Conservation (phyloP, 768 basidiomycete species). For the Mycena metata region DNA sequence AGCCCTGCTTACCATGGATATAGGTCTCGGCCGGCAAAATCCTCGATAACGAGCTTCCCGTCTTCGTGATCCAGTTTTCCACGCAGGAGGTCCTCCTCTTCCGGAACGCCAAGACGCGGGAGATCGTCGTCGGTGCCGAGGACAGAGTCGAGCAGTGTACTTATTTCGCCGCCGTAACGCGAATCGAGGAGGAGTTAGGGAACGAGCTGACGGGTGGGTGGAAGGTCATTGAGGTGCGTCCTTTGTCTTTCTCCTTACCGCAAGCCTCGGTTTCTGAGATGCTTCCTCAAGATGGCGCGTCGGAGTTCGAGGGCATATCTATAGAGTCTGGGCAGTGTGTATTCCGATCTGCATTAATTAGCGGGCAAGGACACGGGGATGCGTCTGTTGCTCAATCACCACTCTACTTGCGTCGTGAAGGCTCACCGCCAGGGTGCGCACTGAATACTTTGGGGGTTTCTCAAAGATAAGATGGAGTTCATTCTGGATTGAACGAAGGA, state of each 20-base stretch:
- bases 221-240: slow-evolving; percentile 94
- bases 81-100: slow-evolving; percentile 96
- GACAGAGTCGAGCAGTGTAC: slow-evolving; percentile 93
- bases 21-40: slow-evolving; percentile 90
- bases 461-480: too few species aligned
- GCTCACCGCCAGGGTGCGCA: too few species aligned
- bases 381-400: slow-evolving; percentile 25
- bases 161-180: slow-evolving; percentile 93
- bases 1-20: neutral
- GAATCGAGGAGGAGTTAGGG: slow-evolving; percentile 87
- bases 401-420: too few species aligned
- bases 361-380: slow-evolving; percentile 8
- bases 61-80: slow-evolving; percentile 91
- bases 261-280: slow-evolving; percentile 36
- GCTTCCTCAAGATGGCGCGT: slow-evolving; percentile 44
- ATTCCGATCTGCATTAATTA: slow-evolving; percentile 30
- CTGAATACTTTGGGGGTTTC: too few species aligned
- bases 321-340: slow-evolving; percentile 38
- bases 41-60: slow-evolving; percentile 89
- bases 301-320: slow-evolving; percentile 49
- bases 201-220: slow-evolving; percentile 97
- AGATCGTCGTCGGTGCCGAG: slow-evolving; percentile 89
- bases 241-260: slow-evolving; percentile 39
- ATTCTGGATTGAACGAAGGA: too few species aligned
- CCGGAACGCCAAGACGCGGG: slow-evolving; percentile 90